These are phyloP conservation scores for carrot (Daucus carota) DNA, from an alignment of 129 eudicot species.

Conservation along the genomic window DH1_v3.0 NC_030383.2:58178001-58178500, in stretches of 20 bases:
- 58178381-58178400: too few species aligned
- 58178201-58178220: slow-evolving; percentile 1
- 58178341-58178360: too few species aligned
- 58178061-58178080: slow-evolving; percentile 8
- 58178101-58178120: slow-evolving; percentile 5
- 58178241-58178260: not conserved
- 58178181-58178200: not conserved
- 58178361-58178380: too few species aligned
- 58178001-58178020: slow-evolving; percentile 19
- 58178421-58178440: too few species aligned
- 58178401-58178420: too few species aligned
- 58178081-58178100: slow-evolving; percentile 14
- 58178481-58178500: too few species aligned
- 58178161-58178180: not conserved
- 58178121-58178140: not conserved
- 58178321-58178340: too few species aligned
- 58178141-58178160: not conserved
- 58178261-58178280: not conserved
- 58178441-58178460: too few species aligned
- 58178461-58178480: too few species aligned
- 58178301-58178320: not conserved
- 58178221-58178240: not conserved
- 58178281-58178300: not conserved
- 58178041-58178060: slow-evolving; percentile 19
- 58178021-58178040: slow-evolving; percentile 33